phyloP scores from a whole-genome alignment of 2,329 filamentous ascomycete species.

The Xylariaceae sp. region DNA sequence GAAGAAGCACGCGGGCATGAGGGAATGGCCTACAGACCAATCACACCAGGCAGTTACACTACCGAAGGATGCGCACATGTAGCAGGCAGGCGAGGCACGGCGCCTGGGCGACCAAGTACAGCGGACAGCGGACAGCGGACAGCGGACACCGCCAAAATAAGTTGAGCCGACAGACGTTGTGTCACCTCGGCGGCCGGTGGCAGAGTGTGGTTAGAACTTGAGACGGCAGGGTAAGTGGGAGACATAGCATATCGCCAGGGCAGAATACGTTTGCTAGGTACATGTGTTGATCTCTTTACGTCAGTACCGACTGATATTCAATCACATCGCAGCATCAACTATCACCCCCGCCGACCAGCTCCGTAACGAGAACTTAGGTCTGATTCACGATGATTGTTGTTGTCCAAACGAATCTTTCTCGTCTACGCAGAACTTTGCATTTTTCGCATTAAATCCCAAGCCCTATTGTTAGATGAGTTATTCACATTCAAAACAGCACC shows the following conservation, averaged over 20 bases:
- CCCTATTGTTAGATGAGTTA: not conserved
- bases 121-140: too few relatives aligned
- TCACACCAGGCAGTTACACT: not conserved
- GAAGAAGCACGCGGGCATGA: not conserved
- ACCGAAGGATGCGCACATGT: not conserved
- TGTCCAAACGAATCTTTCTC: not conserved
- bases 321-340: not conserved
- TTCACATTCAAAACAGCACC: not conserved
- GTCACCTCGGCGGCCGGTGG: not conserved
- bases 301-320: not conserved
- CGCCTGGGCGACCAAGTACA: not conserved
- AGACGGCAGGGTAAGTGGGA: not conserved
- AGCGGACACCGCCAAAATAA: not conserved
- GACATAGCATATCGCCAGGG: not conserved
- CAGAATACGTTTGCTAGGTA: not conserved
- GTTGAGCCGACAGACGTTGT: not conserved
- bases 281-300: not conserved
- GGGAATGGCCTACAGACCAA: not conserved
- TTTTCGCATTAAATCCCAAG: not conserved
- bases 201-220: not conserved
- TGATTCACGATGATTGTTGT: not conserved
- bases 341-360: not conserved
- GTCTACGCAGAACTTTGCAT: not conserved
- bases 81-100: not conserved
- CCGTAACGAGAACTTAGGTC: not conserved